phyloP scores from a whole-genome alignment of 441 rosid genomes.

The Erodium moschatum region DNA sequence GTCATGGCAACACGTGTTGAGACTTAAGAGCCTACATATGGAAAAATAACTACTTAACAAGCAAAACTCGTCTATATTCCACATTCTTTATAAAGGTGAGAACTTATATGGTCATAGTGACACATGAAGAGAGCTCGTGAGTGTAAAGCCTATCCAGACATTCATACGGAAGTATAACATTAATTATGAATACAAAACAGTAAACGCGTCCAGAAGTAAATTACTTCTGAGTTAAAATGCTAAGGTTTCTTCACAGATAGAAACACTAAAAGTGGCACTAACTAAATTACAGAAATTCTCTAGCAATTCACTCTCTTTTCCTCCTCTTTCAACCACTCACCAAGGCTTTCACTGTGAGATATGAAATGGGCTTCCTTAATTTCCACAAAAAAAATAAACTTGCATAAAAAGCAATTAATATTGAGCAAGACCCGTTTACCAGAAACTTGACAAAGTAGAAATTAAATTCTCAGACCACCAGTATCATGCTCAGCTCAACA shows the following conservation, averaged over 20 bases:
- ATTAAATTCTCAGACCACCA: not conserved
- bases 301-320: not conserved
- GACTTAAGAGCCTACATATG: not conserved
- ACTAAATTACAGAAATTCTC: not conserved
- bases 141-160: not conserved
- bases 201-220: not conserved
- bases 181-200: not conserved
- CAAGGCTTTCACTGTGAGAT: no score
- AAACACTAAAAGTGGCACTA: not conserved
- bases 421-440: not conserved
- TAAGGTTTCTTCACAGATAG: not conserved
- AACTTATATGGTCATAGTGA: no score
- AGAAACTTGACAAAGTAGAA: not conserved
- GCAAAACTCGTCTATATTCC: no score
- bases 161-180: not conserved
- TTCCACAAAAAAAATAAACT: no score
- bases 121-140: no score
- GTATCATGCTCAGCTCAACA: not conserved
- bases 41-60: no score
- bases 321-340: no score
- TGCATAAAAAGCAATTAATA: not conserved
- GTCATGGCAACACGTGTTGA: not conserved
- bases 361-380: no score
- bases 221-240: not conserved
- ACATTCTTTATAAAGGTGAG: no score